Evolutionary conservation across 352 stramenopile species (phyloP), one percentile per base, ranked within the genome.

Genomic region (Phytophthora uliginosa): DNA sequence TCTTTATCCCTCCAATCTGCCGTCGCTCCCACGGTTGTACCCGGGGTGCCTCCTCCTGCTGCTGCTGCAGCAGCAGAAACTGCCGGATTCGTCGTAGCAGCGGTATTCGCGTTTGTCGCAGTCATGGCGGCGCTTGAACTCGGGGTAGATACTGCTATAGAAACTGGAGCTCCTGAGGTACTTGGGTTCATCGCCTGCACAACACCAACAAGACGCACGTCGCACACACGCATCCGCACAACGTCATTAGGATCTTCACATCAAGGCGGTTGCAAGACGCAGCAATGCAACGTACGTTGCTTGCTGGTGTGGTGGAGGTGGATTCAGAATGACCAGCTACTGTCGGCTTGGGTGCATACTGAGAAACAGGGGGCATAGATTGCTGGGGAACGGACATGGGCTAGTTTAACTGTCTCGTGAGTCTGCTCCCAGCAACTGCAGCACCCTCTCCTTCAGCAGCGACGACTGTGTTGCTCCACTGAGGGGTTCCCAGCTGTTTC

Each of bases 1-100:
- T 95, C 90, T 73, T 97, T 97, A 63, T 97, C 86, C 70, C 90
- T 83, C 90, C 90, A 97, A 76, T 97, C 90, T 31, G 75, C 61
- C 55, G 66, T 65, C 10, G 72, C 51, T 13, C 72, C 82, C 13
- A 69, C 31, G 28, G 69, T 67, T 33, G 58, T 58, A 8, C 56
- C 59, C 50, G 52, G n/a, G 40, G 10, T 42, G 3, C 34, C 48
- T 61, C 55, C 56, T 13, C 33, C 59, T 50, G 42, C 3, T 22
- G 18, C 42, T 50, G 17, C 10, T 50, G 17, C 18, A 13, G 6
- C 42, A 8, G 13, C 36, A 8, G 36, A 17, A 45, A n/a, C 36
- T 20, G 22, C 48, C 53, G 57, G 8, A 51, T 36, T 64, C 22
- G 55, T 47, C 17, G 34, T 50, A 15, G 47, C 42, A 15, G 57